phyloP scores from a whole-genome alignment of 2,329 filamentous ascomycete genomes.

The Talaromyces piceae region DNA sequence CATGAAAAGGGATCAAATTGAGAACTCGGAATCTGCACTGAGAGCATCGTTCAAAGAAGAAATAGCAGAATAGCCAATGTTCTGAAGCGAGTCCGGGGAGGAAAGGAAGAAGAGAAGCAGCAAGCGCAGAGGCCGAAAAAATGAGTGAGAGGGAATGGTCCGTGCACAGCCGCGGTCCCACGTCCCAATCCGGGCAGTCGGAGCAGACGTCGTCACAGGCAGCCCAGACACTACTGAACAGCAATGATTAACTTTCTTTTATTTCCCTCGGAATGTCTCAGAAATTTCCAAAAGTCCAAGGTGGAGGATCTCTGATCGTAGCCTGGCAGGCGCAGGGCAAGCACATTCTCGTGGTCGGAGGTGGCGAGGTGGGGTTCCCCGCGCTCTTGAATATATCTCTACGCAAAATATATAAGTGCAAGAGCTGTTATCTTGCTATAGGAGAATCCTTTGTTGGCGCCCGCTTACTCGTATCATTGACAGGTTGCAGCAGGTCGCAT shows the following conservation, averaged over 20 bases:
- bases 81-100: slow-evolving; percentile 4
- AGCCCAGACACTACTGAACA: neutral
- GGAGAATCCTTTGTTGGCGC: too few species aligned
- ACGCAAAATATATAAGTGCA: neutral
- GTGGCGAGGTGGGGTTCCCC: slow-evolving; percentile 67
- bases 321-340: slow-evolving; percentile 94
- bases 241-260: neutral
- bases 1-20: slow-evolving; percentile 5
- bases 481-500: slow-evolving; percentile 95
- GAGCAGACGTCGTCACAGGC: neutral
- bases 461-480: slow-evolving; percentile 12
- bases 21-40: slow-evolving; percentile 11
- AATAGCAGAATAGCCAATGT: neutral
- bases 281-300: slow-evolving; percentile 71
- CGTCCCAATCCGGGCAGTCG: neutral
- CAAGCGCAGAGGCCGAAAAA: slow-evolving; percentile 15
- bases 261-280: slow-evolving; percentile 33
- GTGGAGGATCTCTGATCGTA: slow-evolving; percentile 85
- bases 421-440: too few species aligned
- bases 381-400: neutral
- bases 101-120: slow-evolving; percentile 6
- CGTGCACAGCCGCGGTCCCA: slow-evolving; percentile 4
- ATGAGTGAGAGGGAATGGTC: slow-evolving; percentile 4
- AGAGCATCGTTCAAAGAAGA: slow-evolving; percentile 13
- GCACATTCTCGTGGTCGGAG: slow-evolving; percentile 83